phyloP scores from a whole-genome alignment of 2,329 filamentous ascomycete species.

The Fusarium sp. region DNA sequence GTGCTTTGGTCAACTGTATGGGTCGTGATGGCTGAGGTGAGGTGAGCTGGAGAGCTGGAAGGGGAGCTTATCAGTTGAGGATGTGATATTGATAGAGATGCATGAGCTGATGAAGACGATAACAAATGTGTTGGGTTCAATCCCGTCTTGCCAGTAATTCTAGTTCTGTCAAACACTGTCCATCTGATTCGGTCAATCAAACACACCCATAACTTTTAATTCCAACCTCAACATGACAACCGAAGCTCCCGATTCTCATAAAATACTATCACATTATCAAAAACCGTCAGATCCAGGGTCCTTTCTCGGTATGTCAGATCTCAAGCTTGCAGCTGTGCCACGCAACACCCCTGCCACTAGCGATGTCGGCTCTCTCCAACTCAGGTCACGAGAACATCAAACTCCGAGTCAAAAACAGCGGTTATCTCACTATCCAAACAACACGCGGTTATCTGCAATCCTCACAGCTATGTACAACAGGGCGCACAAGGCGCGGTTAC shows the following conservation, averaged over 20 bases:
- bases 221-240: background rate
- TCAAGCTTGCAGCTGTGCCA: slow-evolving; percentile 20
- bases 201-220: background rate
- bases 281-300: slow-evolving; percentile 23
- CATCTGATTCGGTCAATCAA: too few relatives aligned
- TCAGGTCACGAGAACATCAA: slow-evolving; percentile 20
- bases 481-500: slow-evolving; percentile 16
- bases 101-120: background rate
- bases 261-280: background rate
- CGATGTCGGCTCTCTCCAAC: slow-evolving; percentile 25
- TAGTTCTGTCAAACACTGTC: rapidly evolving
- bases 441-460: background rate
- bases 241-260: background rate
- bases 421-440: background rate
- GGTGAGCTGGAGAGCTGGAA: background rate
- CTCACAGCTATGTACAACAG: too few relatives aligned
- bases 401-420: background rate
- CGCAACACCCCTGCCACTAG: slow-evolving; percentile 24
- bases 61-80: slow-evolving; percentile 33
- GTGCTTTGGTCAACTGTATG: slow-evolving; percentile 13
- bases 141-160: too few relatives aligned
- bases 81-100: background rate
- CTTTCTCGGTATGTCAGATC: slow-evolving; percentile 23
- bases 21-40: slow-evolving; percentile 5
- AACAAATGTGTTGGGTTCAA: background rate